Conservation (phyloP, 2,329 filamentous ascomycete genomes). For the Xylariaceae sp. region DNA sequence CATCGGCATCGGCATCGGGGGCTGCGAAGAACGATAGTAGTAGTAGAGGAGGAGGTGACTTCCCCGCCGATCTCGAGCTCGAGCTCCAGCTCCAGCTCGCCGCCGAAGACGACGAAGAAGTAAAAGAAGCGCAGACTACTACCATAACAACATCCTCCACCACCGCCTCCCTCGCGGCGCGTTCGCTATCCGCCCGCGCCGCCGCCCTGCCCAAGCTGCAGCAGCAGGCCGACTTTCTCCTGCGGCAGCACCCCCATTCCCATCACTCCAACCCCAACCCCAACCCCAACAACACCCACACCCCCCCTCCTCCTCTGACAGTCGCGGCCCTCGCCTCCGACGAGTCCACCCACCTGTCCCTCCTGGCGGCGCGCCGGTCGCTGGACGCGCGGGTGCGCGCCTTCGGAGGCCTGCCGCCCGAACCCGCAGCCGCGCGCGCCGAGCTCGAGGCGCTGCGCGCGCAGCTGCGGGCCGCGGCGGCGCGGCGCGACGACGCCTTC, state of each 20-base stretch:
- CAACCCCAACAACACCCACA: too few relatives aligned
- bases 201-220: slow-evolving; percentile 61
- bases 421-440: slow-evolving; percentile 59
- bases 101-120: slow-evolving; percentile 60
- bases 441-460: slow-evolving; percentile 61
- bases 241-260: slow-evolving; percentile 4
- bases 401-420: slow-evolving; percentile 66
- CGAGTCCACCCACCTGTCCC: slow-evolving; percentile 49
- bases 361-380: slow-evolving; percentile 50
- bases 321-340: slow-evolving; percentile 52
- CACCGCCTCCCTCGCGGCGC: too few relatives aligned
- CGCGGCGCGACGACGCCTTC: slow-evolving; percentile 64
- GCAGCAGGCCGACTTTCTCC: slow-evolving; percentile 46
- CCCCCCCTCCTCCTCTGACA: slow-evolving; percentile 26
- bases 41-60: too few relatives aligned
- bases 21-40: too few relatives aligned
- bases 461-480: slow-evolving; percentile 54
- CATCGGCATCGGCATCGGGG: too few relatives aligned
- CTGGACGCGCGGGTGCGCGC: slow-evolving; percentile 55
- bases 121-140: too few relatives aligned
- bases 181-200: too few relatives aligned
- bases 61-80: too few relatives aligned
- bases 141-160: too few relatives aligned
- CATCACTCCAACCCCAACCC: too few relatives aligned
- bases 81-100: slow-evolving; percentile 64